Evolutionary conservation across 2,329 filamentous ascomycete species (phyloP).

Genomic region (Thelonectria rubi): DNA sequence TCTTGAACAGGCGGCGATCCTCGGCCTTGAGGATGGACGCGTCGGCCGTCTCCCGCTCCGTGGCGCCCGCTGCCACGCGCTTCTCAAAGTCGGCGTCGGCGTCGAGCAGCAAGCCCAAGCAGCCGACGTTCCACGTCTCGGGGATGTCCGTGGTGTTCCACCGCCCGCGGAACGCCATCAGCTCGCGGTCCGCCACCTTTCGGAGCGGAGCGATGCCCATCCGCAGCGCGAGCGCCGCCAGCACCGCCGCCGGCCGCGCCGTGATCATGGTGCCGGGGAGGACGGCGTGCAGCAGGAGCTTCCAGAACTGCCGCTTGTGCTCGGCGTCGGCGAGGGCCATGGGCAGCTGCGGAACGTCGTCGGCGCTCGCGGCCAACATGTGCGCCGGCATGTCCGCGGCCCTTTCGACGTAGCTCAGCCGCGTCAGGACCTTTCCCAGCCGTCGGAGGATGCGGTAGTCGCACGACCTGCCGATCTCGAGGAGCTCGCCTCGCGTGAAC

Average conservation of each 20-base stretch:
- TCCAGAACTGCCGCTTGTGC: conserved; percentile 55
- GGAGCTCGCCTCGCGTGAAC: conserved; percentile 56
- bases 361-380: conserved; percentile 45
- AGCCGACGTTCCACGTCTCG: conserved; percentile 60
- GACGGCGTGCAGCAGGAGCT: conserved; percentile 57
- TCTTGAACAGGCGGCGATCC: conserved; percentile 55
- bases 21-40: conserved; percentile 44
- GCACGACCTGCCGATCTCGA: conserved; percentile 62
- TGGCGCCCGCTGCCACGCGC: conserved; percentile 39
- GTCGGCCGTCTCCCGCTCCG: conserved; percentile 19
- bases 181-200: conserved; percentile 52
- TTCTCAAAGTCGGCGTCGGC: conserved; percentile 51
- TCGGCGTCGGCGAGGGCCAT: conserved; percentile 50
- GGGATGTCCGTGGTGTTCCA: conserved; percentile 60
- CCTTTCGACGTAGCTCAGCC: conserved; percentile 54
- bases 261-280: conserved; percentile 59
- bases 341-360: conserved; percentile 54
- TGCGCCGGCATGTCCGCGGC: conserved; percentile 55
- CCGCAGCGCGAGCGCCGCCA: conserved; percentile 58
- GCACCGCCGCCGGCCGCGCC: conserved; percentile 54
- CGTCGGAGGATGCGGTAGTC: conserved; percentile 57
- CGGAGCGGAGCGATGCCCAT: conserved; percentile 56
- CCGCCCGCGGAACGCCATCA: conserved; percentile 51
- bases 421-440: conserved; percentile 57
- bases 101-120: conserved; percentile 56